phyloP scores from a whole-genome alignment of 345 rosid genomes.

The Laguncularia racemosa region DNA sequence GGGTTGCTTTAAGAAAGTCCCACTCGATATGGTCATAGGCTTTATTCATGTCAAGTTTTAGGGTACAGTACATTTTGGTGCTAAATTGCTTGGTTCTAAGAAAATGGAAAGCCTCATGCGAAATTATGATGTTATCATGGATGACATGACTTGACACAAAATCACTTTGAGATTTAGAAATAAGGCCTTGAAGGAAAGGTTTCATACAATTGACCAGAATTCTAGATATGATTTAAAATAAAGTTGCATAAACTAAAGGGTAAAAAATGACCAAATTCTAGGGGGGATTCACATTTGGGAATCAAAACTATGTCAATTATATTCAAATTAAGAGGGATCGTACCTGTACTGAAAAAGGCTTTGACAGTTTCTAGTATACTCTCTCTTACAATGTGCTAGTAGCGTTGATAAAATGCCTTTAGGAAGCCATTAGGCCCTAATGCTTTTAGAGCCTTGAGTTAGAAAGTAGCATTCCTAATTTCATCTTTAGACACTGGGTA shows the following conservation, averaged over 20 bases:
- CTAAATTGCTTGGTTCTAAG: background rate
- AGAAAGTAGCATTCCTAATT: too few relatives aligned
- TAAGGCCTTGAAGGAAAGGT: background rate
- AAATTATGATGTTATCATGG: background rate
- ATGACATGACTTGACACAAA: background rate
- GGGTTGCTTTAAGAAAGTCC: background rate
- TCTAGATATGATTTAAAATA: too few relatives aligned
- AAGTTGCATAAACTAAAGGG: background rate
- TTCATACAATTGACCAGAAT: background rate
- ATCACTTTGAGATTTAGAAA: background rate
- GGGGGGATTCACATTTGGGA: background rate
- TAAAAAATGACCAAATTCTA: background rate
- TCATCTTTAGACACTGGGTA: too few relatives aligned
- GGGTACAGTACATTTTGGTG: background rate
- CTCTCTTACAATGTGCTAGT: too few relatives aligned
- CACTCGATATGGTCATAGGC: background rate
- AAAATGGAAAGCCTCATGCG: background rate
- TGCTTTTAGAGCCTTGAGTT: too few relatives aligned
- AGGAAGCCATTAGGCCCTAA: too few relatives aligned
- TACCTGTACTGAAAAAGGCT: too few relatives aligned
- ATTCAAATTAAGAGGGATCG: too few relatives aligned
- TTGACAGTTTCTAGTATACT: too few relatives aligned
- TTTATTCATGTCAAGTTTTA: background rate
- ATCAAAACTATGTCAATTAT: too few relatives aligned
- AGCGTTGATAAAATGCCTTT: too few relatives aligned